Evolutionary conservation across 805 yeast species (phyloP).

Genomic region (Candida maris): DNA sequence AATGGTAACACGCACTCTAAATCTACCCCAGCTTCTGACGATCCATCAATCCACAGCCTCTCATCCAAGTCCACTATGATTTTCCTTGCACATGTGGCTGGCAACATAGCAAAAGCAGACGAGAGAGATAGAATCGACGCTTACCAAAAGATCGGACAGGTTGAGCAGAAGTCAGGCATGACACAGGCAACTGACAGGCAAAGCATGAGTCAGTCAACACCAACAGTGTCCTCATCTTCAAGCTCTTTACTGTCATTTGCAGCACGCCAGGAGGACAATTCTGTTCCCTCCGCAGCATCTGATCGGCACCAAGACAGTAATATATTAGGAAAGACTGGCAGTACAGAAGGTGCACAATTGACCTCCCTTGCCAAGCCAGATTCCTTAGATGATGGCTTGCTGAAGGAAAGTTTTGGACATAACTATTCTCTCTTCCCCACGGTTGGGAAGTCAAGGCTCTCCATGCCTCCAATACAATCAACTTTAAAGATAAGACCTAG

Average conservation of each 20-base stretch:
- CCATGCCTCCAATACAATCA: constrained; percentile 43
- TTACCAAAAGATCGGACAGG: constrained; percentile 42
- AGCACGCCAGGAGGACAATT: too few species aligned
- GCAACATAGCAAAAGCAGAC: constrained; percentile 67
- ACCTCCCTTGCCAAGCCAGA: constrained; percentile 4
- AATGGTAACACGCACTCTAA: too few species aligned
- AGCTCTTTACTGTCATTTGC: neutral
- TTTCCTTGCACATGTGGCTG: constrained; percentile 76
- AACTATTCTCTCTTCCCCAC: constrained; percentile 24
- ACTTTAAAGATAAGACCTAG: constrained; percentile 42
- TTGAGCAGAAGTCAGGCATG: constrained; percentile 33
- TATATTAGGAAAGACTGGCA: neutral
- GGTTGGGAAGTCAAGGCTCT: constrained; percentile 26
- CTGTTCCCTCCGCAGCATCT: too few species aligned
- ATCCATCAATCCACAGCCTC: neutral
- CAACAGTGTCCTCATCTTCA: constrained; percentile 12
- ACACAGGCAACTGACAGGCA: neutral
- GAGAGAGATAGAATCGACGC: constrained; percentile 60
- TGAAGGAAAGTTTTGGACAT: constrained; percentile 28
- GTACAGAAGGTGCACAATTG: neutral
- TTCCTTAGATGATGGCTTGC: constrained; percentile 2
- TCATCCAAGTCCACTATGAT: constrained; percentile 50
- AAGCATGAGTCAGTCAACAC: neutral
- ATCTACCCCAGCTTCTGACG: too few species aligned
- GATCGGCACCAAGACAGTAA: neutral